Base-by-base conservation (phyloP, 768 basidiomycete species). In the Wakefieldia striispora region DNA sequence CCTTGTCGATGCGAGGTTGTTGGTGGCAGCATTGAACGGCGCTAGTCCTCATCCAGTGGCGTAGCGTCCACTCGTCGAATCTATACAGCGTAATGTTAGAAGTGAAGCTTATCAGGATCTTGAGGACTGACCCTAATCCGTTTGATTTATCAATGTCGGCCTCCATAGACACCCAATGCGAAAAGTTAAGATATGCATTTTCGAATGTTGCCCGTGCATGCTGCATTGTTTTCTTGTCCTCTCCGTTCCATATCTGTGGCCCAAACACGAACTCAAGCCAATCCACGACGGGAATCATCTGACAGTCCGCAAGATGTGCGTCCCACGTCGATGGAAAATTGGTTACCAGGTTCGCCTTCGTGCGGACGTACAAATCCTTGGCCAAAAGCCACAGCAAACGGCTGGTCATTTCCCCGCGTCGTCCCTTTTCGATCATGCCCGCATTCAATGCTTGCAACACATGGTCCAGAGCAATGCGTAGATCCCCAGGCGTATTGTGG, bases 1-100 rank as follows among this genome's bases (percentile, higher is more conserved):
- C 45, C 23, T 54, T 54, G 23, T 54, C 36, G 40, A 54, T 16
- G 10, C 24, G 33, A 4, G 45, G 53, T 19, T 54, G 49, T 10
- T 36, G 11, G 14, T 34, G 45, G 36, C 27, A 43, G 29, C 53
- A 47, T 33, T 50, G 53, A 16, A 54, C 45, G 9, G 37, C 53
- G 16, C 40, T 50, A 14, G 53, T 54, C 19, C 45, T 44, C 26
- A 41, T 31, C 44, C 44, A 54, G 27, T 54, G 49, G 12, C 49
- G 49, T 9, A 50, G 38, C 19, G 49, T 43, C 40, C 49, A 51
- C 19, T 50, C 26, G 8, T 23, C 24, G 35, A 45, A 36, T 16
- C 43, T 37, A 31, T 26, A 26, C 24, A n/a, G n/a, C 16, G 27
- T 27, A 27, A 6, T 11, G 27, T 27, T 7, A 27, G 8, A n/a